Percentiles rank a stretch among this genome's conserved stretches.
These are phyloP conservation scores for Acanthamoeba polyphaga DNA, from an alignment of 208 protist species.

Conservation along the genomic window DNA sequence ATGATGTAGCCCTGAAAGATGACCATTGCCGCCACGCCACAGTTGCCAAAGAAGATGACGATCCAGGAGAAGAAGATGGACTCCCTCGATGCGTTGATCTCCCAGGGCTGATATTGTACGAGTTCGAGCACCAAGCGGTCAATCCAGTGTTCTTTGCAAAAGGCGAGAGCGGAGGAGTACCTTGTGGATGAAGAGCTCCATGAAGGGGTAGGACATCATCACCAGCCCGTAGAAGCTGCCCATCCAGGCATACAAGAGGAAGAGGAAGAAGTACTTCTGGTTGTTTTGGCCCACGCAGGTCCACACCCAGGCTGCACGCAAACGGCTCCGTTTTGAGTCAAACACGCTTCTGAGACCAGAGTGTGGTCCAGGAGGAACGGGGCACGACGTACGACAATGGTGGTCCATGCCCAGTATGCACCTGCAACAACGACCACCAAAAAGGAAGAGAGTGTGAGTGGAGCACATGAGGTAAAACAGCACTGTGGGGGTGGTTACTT, in stretches of 20 bases:
- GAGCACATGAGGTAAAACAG: no score
- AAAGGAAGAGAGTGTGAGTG: no score
- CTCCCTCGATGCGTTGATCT: background rate
- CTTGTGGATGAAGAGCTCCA: background rate
- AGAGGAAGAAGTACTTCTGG: conserved; percentile 23
- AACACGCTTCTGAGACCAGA: no score
- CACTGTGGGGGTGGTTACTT: background rate
- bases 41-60: background rate
- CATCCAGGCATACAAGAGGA: background rate
- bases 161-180: background rate
- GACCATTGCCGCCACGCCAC: background rate
- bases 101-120: background rate
- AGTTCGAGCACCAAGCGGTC: no score
- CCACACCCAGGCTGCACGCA: conserved; percentile 25
- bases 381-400: background rate
- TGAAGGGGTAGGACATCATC: background rate
- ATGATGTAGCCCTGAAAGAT: background rate
- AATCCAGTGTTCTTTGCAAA: no score
- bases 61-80: conserved; percentile 17
- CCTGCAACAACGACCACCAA: background rate
- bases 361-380: background rate
- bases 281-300: conserved; percentile 13
- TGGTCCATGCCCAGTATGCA: conserved; percentile 1
- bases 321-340: background rate
- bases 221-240: conserved; percentile 14